Conservation (phyloP, 1,284 basidiomycete species). For the Sanghuangporus weigelae region DNA sequence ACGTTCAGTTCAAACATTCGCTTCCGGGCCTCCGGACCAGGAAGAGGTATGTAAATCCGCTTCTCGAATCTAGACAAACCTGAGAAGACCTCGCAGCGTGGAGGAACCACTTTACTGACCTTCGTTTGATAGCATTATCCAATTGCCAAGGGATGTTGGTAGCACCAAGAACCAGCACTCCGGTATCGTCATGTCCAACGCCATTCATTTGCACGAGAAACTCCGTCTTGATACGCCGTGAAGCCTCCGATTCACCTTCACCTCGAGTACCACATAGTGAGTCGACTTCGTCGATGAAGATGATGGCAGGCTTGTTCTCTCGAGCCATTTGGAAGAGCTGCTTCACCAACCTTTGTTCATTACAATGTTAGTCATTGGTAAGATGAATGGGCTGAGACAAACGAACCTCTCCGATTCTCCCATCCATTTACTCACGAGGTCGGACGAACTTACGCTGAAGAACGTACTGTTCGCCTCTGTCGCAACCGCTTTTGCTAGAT, state of each 20-base stretch:
- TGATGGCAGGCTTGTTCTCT: constrained; percentile 95
- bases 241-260: constrained; percentile 95
- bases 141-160: constrained; percentile 98
- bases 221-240: constrained; percentile 96
- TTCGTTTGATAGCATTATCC: constrained; percentile 96
- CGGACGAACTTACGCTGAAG: constrained; percentile 93
- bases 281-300: constrained; percentile 99
- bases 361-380: background rate
- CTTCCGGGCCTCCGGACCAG: constrained; percentile 88
- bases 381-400: background rate
- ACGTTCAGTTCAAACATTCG: constrained; percentile 98
- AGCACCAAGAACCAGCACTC: constrained; percentile 96
- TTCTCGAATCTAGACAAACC: constrained; percentile 76
- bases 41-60: constrained; percentile 96
- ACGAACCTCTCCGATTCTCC: constrained; percentile 92
- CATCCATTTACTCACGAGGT: constrained; percentile 99
- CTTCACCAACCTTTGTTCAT: constrained; percentile 73
- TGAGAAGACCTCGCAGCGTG: background rate
- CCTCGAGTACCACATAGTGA: constrained; percentile 93
- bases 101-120: constrained; percentile 40
- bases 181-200: constrained; percentile 95
- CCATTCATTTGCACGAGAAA: constrained; percentile 99
- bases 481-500: constrained; percentile 95
- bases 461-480: constrained; percentile 99
- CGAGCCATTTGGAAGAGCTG: constrained; percentile 96